phyloP scores from a whole-genome alignment of 2,329 filamentous ascomycete genomes.

The Epichloe festucae region DNA sequence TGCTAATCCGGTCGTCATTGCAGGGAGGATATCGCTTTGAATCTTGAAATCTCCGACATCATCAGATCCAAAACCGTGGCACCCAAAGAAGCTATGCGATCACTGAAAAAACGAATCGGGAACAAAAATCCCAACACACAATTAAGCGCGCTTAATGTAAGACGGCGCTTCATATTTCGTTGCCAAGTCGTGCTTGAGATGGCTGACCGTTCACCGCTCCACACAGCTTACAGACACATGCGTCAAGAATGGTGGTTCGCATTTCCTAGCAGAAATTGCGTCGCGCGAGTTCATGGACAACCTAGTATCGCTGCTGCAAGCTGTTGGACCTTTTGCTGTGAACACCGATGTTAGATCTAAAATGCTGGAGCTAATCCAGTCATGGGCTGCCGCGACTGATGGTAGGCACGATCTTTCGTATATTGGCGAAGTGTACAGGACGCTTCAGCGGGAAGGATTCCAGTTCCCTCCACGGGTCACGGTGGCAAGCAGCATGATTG shows the following conservation, averaged over 20 bases:
- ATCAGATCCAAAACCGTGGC: constrained; percentile 96
- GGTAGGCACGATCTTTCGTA: constrained; percentile 73
- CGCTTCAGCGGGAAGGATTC: constrained; percentile 72
- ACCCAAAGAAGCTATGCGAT: constrained; percentile 96
- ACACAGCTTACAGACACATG: constrained; percentile 86
- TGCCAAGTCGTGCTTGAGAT: not conserved
- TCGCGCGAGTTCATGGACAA: constrained; percentile 99
- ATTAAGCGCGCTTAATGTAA: constrained; percentile 81
- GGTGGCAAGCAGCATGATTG: constrained; percentile 93
- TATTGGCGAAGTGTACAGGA: constrained; percentile 76
- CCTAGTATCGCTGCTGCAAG: constrained; percentile 76
- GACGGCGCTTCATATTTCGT: constrained; percentile 7
- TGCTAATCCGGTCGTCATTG: constrained; percentile 5
- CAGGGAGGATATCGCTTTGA: constrained; percentile 91
- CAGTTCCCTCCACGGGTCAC: constrained; percentile 77
- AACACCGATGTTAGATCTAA: constrained; percentile 80
- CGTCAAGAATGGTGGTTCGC: constrained; percentile 92
- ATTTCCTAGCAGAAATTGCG: constrained; percentile 91
- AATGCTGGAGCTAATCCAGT: constrained; percentile 87
- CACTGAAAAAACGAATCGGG: constrained; percentile 83
- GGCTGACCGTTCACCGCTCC: not conserved
- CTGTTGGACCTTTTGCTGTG: constrained; percentile 57
- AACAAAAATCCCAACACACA: constrained; percentile 98
- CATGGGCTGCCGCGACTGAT: constrained; percentile 83
- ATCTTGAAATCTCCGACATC: constrained; percentile 94